Evolutionary conservation across 768 basidiomycete genomes (phyloP), one percentile per base, ranked within the genome.

Genomic region (Suillus variegatus): DNA sequence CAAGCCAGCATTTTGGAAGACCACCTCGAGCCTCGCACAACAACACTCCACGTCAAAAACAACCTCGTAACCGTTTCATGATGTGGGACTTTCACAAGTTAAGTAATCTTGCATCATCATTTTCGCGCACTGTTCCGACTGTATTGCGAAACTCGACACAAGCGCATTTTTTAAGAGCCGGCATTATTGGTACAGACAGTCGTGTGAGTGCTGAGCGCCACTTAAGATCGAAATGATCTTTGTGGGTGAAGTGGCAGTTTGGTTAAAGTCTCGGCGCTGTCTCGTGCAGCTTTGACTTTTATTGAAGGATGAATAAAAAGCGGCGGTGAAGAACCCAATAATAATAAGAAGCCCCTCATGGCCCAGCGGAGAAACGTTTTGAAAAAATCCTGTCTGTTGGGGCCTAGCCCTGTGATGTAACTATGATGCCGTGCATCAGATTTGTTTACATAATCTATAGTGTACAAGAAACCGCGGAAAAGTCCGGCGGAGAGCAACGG

Each of bases 91-190:
- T 74, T 81, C n/a, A 72, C 68, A 77, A 71, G 66, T 61, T 73
- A 56, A 70, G 62, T 65, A 71, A 66, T 68, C 75, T 75, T 56
- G 69, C 79, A 52, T 80, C 83, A 14, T 68, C 73, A 52, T 72
- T 84, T 49, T 80, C 85, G 36, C 82, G 89, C 28, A 84, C 88
- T 2, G 82, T 87, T 4, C 85, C 64, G 91, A 93, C 67, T 83
- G n/a, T 87, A 10, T 84, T 32, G 32, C 32, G 91, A 93, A 75
- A 88, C 90, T 41, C 80, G 85, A 35, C 93, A 93, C 76, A 93
- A 93, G 72, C 89, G 91, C 77, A 32, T 32, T 6, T 32, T 32
- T 76, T 95, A 60, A 94, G 94, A 72, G 93, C 92, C 32, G 87
- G 94, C 10, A 49, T 51, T 51, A 51, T 54, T 66, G 90, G 90